Conservation (phyloP, 164 flowering plant genomes). For the Magnolia changhungtana region DNA sequence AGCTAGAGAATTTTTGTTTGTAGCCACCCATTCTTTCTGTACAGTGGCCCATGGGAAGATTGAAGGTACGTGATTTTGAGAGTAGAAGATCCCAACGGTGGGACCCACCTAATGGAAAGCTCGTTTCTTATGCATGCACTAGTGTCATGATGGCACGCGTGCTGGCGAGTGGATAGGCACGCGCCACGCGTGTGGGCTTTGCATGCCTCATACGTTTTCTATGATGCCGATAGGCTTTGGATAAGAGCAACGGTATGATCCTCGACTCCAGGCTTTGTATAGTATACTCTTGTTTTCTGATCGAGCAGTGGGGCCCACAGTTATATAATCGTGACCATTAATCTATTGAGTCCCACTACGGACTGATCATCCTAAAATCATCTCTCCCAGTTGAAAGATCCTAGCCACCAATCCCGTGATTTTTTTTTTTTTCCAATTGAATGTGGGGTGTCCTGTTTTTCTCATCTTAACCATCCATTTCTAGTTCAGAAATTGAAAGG, state of each 20-base stretch:
- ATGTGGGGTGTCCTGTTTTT: too few species aligned
- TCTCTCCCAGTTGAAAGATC: too few species aligned
- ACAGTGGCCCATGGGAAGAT: too few species aligned
- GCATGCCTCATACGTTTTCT: background rate
- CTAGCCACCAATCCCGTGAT: too few species aligned
- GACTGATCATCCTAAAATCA: background rate
- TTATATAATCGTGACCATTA: background rate
- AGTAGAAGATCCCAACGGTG: background rate
- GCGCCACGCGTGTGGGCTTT: background rate
- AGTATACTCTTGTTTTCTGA: background rate
- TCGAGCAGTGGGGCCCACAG: background rate
- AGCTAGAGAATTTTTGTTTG: too few species aligned
- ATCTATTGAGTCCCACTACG: background rate
- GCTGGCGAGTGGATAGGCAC: background rate
- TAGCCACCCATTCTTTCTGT: too few species aligned
- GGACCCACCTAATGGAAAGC: background rate
- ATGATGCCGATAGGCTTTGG: background rate
- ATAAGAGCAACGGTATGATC: background rate
- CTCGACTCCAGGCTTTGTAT: background rate
- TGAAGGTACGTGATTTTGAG: background rate
- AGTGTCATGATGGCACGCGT: background rate
- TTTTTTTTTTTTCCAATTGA: too few species aligned
- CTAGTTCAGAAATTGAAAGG: too few species aligned
- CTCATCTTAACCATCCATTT: too few species aligned
- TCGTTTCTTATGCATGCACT: background rate